Percentiles rank a stretch among this genome's conserved stretches.
phyloP scores from a whole-genome alignment of 1,284 basidiomycete genomes.

The Schizopora paradoxa region DNA sequence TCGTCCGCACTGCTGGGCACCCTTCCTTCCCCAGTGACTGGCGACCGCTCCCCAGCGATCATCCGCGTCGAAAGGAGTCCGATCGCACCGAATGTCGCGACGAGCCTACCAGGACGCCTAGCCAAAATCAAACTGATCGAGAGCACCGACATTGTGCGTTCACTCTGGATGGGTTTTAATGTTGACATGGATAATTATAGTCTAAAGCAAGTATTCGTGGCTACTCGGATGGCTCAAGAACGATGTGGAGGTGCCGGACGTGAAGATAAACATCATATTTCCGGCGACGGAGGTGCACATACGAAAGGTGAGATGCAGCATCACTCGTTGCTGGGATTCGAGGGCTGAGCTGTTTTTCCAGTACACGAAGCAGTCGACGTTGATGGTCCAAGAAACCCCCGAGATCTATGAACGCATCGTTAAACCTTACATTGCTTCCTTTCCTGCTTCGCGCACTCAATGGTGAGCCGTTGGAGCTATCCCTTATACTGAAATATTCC shows the following conservation, averaged over 20 bases:
- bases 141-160: conserved; percentile 43
- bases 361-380: conserved; percentile 73
- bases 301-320: conserved; percentile 58
- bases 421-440: conserved; percentile 70
- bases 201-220: conserved; percentile 35
- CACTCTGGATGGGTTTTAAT: background rate
- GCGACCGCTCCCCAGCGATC: conserved; percentile 39
- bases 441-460: conserved; percentile 70
- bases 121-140: conserved; percentile 33
- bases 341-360: too few relatives aligned
- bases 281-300: conserved; percentile 84
- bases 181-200: background rate
- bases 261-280: conserved; percentile 69
- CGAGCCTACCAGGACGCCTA: conserved; percentile 26
- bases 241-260: conserved; percentile 34
- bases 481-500: background rate
- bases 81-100: conserved; percentile 33
- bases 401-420: conserved; percentile 66
- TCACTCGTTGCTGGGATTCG: too few relatives aligned
- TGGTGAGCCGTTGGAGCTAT: conserved; percentile 50
- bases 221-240: conserved; percentile 38
- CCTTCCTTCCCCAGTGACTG: conserved; percentile 27
- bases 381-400: conserved; percentile 80
- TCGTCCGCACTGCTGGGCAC: conserved; percentile 42
- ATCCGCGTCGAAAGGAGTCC: conserved; percentile 56